phyloP scores from a whole-genome alignment of 192 early-diverging fungal genomes.

The Ambispora gerdemannii region DNA sequence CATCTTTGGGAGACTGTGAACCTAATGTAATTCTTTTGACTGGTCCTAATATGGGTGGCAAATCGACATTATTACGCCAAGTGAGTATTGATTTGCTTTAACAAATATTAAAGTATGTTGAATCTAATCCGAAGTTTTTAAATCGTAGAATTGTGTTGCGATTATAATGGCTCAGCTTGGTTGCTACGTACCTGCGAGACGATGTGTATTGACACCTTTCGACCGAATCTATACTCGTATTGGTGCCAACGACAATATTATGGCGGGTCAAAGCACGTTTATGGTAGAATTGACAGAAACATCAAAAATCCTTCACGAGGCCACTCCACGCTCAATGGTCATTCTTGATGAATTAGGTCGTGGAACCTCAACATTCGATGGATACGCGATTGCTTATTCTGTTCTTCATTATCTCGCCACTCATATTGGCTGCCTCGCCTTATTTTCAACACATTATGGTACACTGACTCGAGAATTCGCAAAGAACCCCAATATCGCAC shows the following conservation, averaged over 20 bases:
- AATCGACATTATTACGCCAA: slow-evolving; percentile 94
- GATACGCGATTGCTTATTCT: slow-evolving; percentile 91
- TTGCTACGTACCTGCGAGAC: slow-evolving; percentile 85
- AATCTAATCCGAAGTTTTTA: neutral
- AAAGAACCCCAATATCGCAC: slow-evolving; percentile 67
- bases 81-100: slow-evolving; percentile 33
- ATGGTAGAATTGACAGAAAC: slow-evolving; percentile 97
- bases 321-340: slow-evolving; percentile 85
- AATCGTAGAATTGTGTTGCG: slow-evolving; percentile 73
- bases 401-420: slow-evolving; percentile 83
- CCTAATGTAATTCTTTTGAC: slow-evolving; percentile 86
- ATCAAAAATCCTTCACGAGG: slow-evolving; percentile 84
- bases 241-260: slow-evolving; percentile 95
- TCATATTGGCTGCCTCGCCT: slow-evolving; percentile 78
- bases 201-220: slow-evolving; percentile 72
- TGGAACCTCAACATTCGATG: slow-evolving; percentile 96
- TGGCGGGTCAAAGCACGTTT: slow-evolving; percentile 94
- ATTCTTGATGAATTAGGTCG: slow-evolving; percentile 98
- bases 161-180: slow-evolving; percentile 96
- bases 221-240: slow-evolving; percentile 97
- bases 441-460: slow-evolving; percentile 97
- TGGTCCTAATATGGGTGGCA: slow-evolving; percentile 99
- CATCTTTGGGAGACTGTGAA: slow-evolving; percentile 62
- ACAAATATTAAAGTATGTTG: neutral
- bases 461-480: slow-evolving; percentile 85